Percentiles rank a stretch among this genome's conserved stretches.
These are phyloP conservation scores for Magnolia kwangsiensis DNA, from an alignment of 164 flowering plant genomes.

Conservation along the genomic window DNA sequence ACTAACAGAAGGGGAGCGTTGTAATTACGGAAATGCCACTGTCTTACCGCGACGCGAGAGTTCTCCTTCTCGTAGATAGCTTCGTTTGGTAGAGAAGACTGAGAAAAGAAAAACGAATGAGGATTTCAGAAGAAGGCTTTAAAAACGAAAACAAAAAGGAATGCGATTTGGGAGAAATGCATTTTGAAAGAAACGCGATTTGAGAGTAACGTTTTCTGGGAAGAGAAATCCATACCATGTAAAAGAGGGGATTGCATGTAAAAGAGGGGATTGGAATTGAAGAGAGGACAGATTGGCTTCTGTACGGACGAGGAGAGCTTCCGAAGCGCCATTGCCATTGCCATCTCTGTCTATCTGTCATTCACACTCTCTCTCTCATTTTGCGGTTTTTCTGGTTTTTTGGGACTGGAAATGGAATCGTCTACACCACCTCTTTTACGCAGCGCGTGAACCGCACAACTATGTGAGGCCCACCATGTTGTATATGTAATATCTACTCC, in stretches of 20 bases:
- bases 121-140: not conserved
- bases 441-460: no score
- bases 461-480: no score
- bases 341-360: no score
- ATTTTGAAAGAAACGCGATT: not conserved
- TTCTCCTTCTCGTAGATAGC: constrained; percentile 77
- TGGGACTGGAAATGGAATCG: no score
- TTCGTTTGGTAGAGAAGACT: constrained; percentile 83
- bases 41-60: constrained; percentile 53
- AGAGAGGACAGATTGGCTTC: constrained; percentile 61
- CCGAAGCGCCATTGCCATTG: constrained; percentile 93
- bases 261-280: constrained; percentile 52
- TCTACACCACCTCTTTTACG: no score
- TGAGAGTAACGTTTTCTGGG: not conserved
- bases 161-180: not conserved
- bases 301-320: constrained; percentile 67
- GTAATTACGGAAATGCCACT: not conserved
- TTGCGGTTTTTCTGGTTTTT: not conserved
- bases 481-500: no score
- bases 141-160: not conserved
- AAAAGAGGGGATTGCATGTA: constrained; percentile 48
- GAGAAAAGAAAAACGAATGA: not conserved
- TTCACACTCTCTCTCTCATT: constrained; percentile 5
- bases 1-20: not conserved
- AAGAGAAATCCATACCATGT: constrained; percentile 44